A percentile compares a stretch with the other conserved stretches of the same genome.
These are phyloP conservation scores for Brassica carinata DNA, from an alignment of 345 rosid genomes.

Conservation along the genomic window DNA sequence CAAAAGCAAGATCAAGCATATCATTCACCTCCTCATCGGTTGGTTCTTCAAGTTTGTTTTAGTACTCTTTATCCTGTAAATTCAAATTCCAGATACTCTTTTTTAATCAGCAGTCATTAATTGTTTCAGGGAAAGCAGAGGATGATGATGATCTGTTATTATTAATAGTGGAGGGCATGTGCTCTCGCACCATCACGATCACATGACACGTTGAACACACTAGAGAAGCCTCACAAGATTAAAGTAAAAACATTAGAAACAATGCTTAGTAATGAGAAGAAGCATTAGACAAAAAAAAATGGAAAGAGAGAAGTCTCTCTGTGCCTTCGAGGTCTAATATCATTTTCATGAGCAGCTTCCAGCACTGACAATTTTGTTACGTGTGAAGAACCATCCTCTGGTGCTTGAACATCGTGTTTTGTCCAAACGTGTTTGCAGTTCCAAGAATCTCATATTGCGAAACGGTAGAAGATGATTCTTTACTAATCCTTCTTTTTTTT, in stretches of 20 bases:
- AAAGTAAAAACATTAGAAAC: too few species aligned
- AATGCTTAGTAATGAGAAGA: too few species aligned
- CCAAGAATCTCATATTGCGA: conserved; percentile 54
- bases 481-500: conserved; percentile 22
- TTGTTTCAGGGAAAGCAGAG: not conserved
- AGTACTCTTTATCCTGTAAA: conserved; percentile 67
- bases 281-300: too few species aligned
- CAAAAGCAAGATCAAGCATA: too few species aligned
- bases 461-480: conserved; percentile 43
- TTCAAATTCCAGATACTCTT: not conserved
- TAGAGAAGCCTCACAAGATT: too few species aligned
- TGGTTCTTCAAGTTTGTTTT: conserved; percentile 93
- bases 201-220: too few species aligned
- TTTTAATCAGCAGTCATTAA: not conserved
- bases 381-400: conserved; percentile 54
- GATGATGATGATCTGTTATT: not conserved
- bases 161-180: too few species aligned
- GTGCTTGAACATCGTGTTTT: conserved; percentile 39
- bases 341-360: conserved; percentile 95
- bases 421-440: conserved; percentile 59
- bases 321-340: conserved; percentile 39
- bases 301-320: too few species aligned
- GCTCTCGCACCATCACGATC: not conserved
- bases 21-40: conserved; percentile 40
- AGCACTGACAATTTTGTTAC: conserved; percentile 68